Percentiles rank a stretch among this genome's conserved stretches.
Conservation (phyloP, 164 flowering plant genomes). For the Tetracentron sinense region DNA sequence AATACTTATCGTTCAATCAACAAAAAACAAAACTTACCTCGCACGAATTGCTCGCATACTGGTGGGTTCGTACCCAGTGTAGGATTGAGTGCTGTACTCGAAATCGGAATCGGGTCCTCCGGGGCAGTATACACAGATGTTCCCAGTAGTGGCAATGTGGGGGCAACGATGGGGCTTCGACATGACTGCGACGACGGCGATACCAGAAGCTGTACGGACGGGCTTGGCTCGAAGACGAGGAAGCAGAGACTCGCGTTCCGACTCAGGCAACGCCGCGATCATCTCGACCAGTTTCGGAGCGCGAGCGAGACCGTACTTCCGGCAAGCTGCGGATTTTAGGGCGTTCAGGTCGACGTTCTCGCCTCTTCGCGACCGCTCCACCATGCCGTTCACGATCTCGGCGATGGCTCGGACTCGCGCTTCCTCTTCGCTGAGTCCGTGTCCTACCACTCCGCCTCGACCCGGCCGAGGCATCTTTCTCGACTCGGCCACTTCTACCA, state of each 20-base stretch:
- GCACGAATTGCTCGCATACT: conserved; percentile 99
- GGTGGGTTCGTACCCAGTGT: conserved; percentile 96
- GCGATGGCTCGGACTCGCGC: conserved; percentile 88
- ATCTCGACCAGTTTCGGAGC: conserved; percentile 98
- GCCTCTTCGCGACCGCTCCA: conserved; percentile 69
- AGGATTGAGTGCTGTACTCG: conserved; percentile 94
- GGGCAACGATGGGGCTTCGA: conserved; percentile 98
- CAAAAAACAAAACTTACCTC: conserved; percentile 40
- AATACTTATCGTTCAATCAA: too few species aligned
- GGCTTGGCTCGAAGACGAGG: conserved; percentile 94
- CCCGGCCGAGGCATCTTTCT: conserved; percentile 81
- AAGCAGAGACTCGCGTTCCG: conserved; percentile 83
- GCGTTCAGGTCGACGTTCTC: conserved; percentile 86
- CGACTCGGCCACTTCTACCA: conserved; percentile 32
- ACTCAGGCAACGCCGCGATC: conserved; percentile 93
- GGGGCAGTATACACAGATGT: conserved; percentile 95
- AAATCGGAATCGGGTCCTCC: conserved; percentile 99
- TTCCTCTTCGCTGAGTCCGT: conserved; percentile 70
- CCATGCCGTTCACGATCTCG: conserved; percentile 84
- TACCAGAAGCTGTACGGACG: conserved; percentile 94
- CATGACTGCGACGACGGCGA: conserved; percentile 98
- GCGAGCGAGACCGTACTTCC: conserved; percentile 85
- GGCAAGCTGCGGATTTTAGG: conserved; percentile 85
- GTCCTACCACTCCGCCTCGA: conserved; percentile 63
- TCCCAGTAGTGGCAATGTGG: conserved; percentile 98